Base-by-base conservation (phyloP, 2,329 filamentous ascomycete genomes). In the Ophiostoma sp. region DNA sequence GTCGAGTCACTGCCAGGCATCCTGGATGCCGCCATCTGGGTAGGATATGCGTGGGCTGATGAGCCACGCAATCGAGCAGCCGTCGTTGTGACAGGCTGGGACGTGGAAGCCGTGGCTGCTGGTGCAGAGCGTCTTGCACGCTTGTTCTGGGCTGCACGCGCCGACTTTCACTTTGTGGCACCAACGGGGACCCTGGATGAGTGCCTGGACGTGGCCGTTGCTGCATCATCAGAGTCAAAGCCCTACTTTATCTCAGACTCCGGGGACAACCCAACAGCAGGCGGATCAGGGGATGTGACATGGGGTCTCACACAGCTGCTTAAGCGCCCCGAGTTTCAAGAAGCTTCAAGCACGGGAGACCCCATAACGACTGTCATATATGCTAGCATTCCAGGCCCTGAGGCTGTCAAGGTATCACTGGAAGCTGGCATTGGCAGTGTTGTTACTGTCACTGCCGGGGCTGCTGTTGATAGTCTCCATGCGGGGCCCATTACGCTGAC, bases 191-290 rank as follows among this genome's bases (percentile, higher is more conserved):
- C 79, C 0, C 80, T 83, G 60, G 73, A 73, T 0, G 78, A 81
- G 70, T 84, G 82, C 55, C 74, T 85, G 0, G 80, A 84, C 67
- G 72, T 75, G 0, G 83, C 82, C 0, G 72, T 84, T 8, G 70
- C 72, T 5, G 78, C 80, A 0, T 70, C 72, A 3, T 78, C 79
- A 0, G 38, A n/a, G 3, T 18, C 45, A 2, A 77, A 78, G 7
- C 83, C 83, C 0, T 85, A 79, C 70, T 85, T 84, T 72, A 81
- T 85, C 68, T 85, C 82, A 0, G 83, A 85, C 73, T 84, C 82
- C 0, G 83, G 83, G 0, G 83, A 85, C 69, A 85, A 85, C 66
- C 83, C 83, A 6, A 85, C 83, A 0, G 83, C 83, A 1, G 83
- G 83, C 5, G 83, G 82, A 0, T 81, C 82, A 0, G 83, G 83